Percentiles rank a stretch among this genome's conserved stretches.
Evolutionary conservation across 1,139 yeast species (phyloP).

Genomic region (Saccharomycopsis hybrid): DNA sequence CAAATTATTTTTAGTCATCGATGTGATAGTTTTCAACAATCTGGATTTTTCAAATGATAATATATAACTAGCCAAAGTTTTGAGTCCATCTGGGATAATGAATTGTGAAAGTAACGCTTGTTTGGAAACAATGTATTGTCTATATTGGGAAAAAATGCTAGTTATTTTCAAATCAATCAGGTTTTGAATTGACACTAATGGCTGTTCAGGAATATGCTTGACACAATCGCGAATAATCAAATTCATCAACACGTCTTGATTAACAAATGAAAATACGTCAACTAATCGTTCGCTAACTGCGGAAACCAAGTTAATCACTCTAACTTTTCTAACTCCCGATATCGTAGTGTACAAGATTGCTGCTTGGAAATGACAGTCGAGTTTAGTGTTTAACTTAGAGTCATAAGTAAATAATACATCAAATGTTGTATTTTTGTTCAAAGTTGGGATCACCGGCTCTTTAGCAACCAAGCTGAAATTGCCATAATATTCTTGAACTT

Average conservation of each 20-base stretch:
- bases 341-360: constrained; percentile 80
- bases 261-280: constrained; percentile 76
- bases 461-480: constrained; percentile 31
- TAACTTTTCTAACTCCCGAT: constrained; percentile 71
- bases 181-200: constrained; percentile 57
- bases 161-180: constrained; percentile 59
- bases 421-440: constrained; percentile 59
- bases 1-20: constrained; percentile 45
- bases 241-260: constrained; percentile 71
- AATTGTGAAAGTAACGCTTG: constrained; percentile 53
- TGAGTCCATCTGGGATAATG: constrained; percentile 75
- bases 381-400: constrained; percentile 62
- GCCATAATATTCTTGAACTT: constrained; percentile 74
- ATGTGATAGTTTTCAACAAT: constrained; percentile 48
- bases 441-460: constrained; percentile 59
- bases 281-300: constrained; percentile 72
- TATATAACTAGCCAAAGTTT: constrained; percentile 62
- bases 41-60: constrained; percentile 64
- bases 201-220: constrained; percentile 51
- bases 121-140: constrained; percentile 48
- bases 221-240: constrained; percentile 70
- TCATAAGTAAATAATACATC: constrained; percentile 74
- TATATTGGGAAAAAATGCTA: constrained; percentile 71
- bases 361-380: constrained; percentile 87
- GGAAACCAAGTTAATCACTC: constrained; percentile 77